Conservation (phyloP, 116 monocot genomes). For the Cymodocea nodosa region DNA sequence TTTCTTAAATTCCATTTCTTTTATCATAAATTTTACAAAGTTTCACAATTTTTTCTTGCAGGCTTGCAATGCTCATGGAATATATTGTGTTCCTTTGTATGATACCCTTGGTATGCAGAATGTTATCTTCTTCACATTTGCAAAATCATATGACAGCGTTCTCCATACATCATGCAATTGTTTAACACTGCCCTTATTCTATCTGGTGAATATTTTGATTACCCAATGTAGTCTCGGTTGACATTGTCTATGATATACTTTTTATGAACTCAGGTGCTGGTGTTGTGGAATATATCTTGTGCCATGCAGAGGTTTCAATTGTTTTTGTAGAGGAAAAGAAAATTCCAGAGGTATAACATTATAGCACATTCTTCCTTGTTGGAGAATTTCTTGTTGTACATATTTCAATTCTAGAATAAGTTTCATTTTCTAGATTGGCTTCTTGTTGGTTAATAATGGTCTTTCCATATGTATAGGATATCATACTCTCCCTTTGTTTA, state of each 20-base stretch:
- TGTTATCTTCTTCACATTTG: neutral
- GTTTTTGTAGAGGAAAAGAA: conserved; percentile 82
- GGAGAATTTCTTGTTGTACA: neutral
- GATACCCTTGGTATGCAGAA: conserved; percentile 60
- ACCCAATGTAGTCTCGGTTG: neutral
- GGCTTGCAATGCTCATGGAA: conserved; percentile 81
- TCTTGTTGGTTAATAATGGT: too few species aligned
- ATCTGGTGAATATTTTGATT: neutral
- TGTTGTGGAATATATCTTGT: conserved; percentile 70
- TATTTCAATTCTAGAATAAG: neutral
- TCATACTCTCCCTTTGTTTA: too few species aligned
- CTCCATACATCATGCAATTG: neutral
- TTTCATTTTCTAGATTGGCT: neutral
- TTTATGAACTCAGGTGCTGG: conserved; percentile 35
- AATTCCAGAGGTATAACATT: conserved; percentile 47
- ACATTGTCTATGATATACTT: neutral
- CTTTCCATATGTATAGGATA: too few species aligned
- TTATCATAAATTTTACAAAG: neutral
- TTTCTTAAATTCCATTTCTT: neutral
- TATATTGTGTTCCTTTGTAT: conserved; percentile 68
- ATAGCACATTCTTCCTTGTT: neutral
- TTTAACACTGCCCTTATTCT: neutral
- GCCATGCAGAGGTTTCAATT: conserved; percentile 77
- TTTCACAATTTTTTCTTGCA: conserved; percentile 1
- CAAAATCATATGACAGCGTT: neutral